A percentile compares a stretch with the other conserved stretches of the same genome.
Conservation (phyloP, 768 basidiomycete species). For the Leccinum longicurvipes region DNA sequence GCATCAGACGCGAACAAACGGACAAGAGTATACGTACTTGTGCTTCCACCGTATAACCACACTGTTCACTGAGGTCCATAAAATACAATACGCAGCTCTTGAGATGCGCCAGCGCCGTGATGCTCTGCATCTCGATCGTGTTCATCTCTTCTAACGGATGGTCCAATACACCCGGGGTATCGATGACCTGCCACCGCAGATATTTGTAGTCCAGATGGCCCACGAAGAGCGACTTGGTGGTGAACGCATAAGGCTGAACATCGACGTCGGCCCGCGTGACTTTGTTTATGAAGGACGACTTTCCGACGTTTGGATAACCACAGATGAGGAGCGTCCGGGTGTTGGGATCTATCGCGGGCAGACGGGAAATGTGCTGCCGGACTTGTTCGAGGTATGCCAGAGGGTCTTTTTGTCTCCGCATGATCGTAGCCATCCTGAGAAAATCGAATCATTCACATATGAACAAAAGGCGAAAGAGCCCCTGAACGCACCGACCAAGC, state of each 20-base stretch:
- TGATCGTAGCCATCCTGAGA: slow-evolving; percentile 93
- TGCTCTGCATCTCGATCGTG: slow-evolving; percentile 99
- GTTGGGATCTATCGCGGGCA: slow-evolving; percentile 97
- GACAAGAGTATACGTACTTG: slow-evolving; percentile 53
- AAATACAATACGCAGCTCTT: slow-evolving; percentile 95
- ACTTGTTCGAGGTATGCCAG: slow-evolving; percentile 99
- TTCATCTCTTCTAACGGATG: slow-evolving; percentile 99
- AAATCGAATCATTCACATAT: neutral
- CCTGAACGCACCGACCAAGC: slow-evolving; percentile 77
- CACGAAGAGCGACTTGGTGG: slow-evolving; percentile 97
- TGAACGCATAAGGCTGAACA: slow-evolving; percentile 99
- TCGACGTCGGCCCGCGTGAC: slow-evolving; percentile 99
- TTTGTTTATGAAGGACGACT: slow-evolving; percentile 99
- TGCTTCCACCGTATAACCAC: slow-evolving; percentile 95
- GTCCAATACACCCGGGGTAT: slow-evolving; percentile 97
- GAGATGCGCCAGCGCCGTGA: slow-evolving; percentile 94
- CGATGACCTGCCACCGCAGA: slow-evolving; percentile 99
- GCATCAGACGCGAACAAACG: neutral
- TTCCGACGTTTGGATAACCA: slow-evolving; percentile 99
- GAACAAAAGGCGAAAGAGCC: neutral
- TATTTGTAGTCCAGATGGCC: slow-evolving; percentile 99
- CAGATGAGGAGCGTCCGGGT: slow-evolving; percentile 97
- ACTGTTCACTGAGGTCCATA: slow-evolving; percentile 98
- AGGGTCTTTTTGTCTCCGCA: slow-evolving; percentile 98
- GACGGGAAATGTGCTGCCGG: slow-evolving; percentile 96